These are phyloP conservation scores for Ascoidea rubescens DNA, from an alignment of 805 yeast genomes.

Conservation along the genomic window DNA sequence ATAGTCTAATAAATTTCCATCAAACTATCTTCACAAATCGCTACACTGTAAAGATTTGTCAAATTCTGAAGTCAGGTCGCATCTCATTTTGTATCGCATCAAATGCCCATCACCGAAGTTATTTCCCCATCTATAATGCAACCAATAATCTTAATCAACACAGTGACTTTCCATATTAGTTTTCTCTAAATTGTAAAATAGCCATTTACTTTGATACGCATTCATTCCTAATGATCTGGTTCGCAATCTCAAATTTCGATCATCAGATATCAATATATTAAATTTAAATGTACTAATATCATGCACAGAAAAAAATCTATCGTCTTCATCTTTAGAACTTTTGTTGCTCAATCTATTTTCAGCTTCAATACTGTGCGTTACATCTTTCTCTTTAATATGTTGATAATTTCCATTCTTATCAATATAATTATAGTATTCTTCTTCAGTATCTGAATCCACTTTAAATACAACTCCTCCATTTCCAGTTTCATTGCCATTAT, in stretches of 20 bases:
- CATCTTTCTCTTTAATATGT: no score
- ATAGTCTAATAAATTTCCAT: no score
- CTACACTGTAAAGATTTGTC: no score
- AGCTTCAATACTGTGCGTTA: not conserved
- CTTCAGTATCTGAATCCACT: not conserved
- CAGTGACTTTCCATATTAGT: conserved; percentile 33
- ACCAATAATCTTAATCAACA: conserved; percentile 25
- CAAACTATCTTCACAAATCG: no score
- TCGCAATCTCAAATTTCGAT: conserved; percentile 54
- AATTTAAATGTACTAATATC: conserved; percentile 34
- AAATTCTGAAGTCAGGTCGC: no score
- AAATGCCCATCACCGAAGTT: no score
- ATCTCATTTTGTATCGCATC: no score
- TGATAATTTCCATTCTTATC: not conserved
- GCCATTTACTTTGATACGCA: conserved; percentile 47
- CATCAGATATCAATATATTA: conserved; percentile 60
- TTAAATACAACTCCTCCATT: not conserved
- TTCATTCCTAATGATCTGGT: conserved; percentile 43
- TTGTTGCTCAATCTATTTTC: not conserved
- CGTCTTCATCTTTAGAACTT: conserved; percentile 10
- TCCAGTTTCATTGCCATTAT: not conserved
- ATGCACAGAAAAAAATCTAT: conserved; percentile 16
- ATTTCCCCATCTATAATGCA: no score
- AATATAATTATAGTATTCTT: no score
- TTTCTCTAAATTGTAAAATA: conserved; percentile 35